Conservation (phyloP, 2,329 filamentous ascomycete species). For the Aspergillus sp. region DNA sequence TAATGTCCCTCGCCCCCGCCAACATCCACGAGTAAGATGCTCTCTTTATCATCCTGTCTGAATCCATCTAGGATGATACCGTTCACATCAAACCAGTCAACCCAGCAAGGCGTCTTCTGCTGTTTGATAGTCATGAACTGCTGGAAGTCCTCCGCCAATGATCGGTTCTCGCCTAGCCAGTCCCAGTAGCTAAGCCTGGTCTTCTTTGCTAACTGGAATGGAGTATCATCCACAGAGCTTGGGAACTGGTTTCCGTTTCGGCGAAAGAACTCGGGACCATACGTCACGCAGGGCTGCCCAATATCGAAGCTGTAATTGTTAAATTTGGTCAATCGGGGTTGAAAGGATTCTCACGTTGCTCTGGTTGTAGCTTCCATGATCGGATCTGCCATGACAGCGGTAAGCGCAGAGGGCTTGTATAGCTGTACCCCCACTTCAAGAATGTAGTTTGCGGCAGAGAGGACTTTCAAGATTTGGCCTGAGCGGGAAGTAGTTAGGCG, state of each 20-base stretch:
- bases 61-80: slow-evolving; percentile 4
- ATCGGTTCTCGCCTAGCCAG: slow-evolving; percentile 17
- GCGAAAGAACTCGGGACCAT: neutral
- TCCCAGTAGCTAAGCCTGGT: slow-evolving; percentile 17
- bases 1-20: neutral
- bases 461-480: slow-evolving; percentile 17
- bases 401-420: slow-evolving; percentile 21
- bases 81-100: slow-evolving; percentile 15
- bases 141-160: slow-evolving; percentile 16
- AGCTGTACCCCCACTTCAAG: slow-evolving; percentile 17
- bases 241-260: neutral
- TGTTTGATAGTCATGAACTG: slow-evolving; percentile 17
- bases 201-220: slow-evolving; percentile 2
- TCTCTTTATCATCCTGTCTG: neutral
- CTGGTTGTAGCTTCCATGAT: neutral
- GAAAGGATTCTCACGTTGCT: neutral
- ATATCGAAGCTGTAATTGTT: neutral
- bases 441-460: slow-evolving; percentile 18
- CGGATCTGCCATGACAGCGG: slow-evolving; percentile 19
- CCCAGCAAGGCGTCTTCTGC: slow-evolving; percentile 11
- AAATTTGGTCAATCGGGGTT: neutral
- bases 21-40: neutral
- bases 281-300: neutral
- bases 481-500: too few relatives aligned
- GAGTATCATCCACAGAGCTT: neutral